phyloP scores from a whole-genome alignment of 495 filamentous ascomycete genomes.

The Aspergillus mulundensis region DNA sequence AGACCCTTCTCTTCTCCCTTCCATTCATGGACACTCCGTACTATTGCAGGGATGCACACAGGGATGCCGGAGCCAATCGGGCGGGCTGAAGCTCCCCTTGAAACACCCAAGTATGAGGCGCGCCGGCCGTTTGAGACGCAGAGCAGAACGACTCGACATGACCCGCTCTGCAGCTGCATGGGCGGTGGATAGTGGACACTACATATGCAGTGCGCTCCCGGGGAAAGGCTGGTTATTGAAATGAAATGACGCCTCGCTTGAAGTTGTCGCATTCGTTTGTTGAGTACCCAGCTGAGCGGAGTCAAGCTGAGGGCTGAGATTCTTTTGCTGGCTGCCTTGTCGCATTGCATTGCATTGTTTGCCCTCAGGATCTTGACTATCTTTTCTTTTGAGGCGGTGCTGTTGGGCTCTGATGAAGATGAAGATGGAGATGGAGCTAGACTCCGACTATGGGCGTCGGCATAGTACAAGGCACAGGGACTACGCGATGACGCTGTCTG shows the following conservation, averaged over 20 bases:
- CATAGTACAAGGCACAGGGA: not conserved
- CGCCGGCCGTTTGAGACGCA: slow-evolving; percentile 14
- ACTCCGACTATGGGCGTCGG: not conserved
- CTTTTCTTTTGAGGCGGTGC: not conserved
- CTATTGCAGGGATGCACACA: slow-evolving; percentile 19
- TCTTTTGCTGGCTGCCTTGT: slow-evolving; percentile 5
- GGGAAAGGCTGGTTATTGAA: slow-evolving; percentile 24
- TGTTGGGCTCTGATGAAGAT: not conserved
- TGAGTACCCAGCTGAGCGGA: not conserved
- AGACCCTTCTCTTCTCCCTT: too few species aligned
- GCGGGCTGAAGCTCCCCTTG: slow-evolving; percentile 16
- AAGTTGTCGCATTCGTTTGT: not conserved
- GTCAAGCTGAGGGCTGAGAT: not conserved
- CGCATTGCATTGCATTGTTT: too few species aligned
- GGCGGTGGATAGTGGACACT: not conserved
- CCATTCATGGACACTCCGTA: too few species aligned
- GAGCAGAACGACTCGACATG: not conserved
- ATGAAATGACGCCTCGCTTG: slow-evolving; percentile 29
- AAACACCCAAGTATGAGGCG: slow-evolving; percentile 23
- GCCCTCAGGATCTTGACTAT: not conserved
- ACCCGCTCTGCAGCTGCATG: not conserved
- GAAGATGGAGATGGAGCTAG: not conserved
- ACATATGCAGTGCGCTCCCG: not conserved
- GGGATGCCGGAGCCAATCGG: not conserved
- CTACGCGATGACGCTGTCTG: not conserved